Percentiles rank a stretch among this genome's conserved stretches.
These are phyloP conservation scores for Stachybotrys chartarum DNA, from an alignment of 2,329 filamentous ascomycete genomes.

Conservation along the genomic window DNA sequence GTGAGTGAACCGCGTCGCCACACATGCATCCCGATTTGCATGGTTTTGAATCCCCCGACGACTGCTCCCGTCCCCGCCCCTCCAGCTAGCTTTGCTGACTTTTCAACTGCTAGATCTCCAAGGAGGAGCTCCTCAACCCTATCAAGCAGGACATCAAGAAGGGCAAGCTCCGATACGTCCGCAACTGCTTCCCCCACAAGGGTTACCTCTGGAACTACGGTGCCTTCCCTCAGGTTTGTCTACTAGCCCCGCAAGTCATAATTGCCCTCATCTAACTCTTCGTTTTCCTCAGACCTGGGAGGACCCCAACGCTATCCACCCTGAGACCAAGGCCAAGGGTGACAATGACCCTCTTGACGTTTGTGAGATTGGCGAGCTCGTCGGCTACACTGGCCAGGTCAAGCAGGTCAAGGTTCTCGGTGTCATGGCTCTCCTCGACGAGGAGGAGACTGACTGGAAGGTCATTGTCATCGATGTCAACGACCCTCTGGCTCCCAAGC, in stretches of 20 bases:
- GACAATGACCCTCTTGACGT: constrained; percentile 99
- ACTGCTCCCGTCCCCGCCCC: not conserved
- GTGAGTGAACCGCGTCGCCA: constrained; percentile 42
- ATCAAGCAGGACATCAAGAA: constrained; percentile 99
- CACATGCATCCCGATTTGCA: not conserved
- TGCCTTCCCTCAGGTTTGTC: constrained; percentile 84
- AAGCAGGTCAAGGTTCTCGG: constrained; percentile 99
- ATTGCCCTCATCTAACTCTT: not conserved
- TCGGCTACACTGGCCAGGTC: constrained; percentile 90
- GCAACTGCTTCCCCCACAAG: constrained; percentile 99
- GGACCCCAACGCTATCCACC: constrained; percentile 91
- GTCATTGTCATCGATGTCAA: constrained; percentile 99
- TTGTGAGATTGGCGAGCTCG: constrained; percentile 98
- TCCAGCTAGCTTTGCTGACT: constrained; percentile 12
- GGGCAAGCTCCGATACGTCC: constrained; percentile 97
- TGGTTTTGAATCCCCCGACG: constrained; percentile 4
- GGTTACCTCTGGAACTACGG: constrained; percentile 99
- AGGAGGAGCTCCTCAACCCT: constrained; percentile 96
- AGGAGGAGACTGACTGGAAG: constrained; percentile 99
- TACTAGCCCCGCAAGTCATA: not conserved
- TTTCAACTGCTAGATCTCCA: constrained; percentile 69
- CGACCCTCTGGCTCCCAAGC: constrained; percentile 90
- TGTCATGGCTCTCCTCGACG: constrained; percentile 97
- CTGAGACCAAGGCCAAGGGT: constrained; percentile 99
- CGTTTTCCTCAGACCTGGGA: constrained; percentile 75